Conservation (phyloP, 2,329 filamentous ascomycete genomes). For the Rutstroemia sp. region DNA sequence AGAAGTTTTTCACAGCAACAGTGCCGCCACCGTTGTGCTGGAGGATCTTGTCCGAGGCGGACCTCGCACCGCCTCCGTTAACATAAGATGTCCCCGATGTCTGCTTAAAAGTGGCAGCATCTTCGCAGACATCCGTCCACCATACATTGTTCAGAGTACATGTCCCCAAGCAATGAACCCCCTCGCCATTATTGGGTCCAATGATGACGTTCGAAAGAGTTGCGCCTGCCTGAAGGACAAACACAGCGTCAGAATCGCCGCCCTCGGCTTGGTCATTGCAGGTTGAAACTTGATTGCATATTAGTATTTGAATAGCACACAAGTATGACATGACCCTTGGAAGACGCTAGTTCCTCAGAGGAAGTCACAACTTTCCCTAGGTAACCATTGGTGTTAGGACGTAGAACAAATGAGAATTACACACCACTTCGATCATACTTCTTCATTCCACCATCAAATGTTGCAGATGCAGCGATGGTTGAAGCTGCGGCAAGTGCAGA, state of each 20-base stretch:
- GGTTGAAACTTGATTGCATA: background rate
- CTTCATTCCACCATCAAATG: conserved; percentile 7
- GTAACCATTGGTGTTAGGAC: no score
- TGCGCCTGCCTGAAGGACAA: conserved; percentile 43
- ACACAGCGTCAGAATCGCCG: conserved; percentile 18
- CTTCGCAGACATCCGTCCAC: conserved; percentile 28
- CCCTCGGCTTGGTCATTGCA: background rate
- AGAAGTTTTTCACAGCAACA: conserved; percentile 30
- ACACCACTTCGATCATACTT: background rate
- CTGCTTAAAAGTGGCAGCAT: conserved; percentile 33
- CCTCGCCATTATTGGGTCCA: conserved; percentile 42
- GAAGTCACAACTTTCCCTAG: no score
- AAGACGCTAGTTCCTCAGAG: no score
- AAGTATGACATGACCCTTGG: no score
- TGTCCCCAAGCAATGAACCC: conserved; percentile 42
- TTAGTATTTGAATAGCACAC: background rate
- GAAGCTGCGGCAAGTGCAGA: conserved; percentile 1
- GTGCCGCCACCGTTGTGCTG: conserved; percentile 37
- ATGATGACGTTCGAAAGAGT: conserved; percentile 47
- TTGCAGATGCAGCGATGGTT: conserved; percentile 5
- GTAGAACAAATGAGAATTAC: background rate
- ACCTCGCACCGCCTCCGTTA: conserved; percentile 36
- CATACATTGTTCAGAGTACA: conserved; percentile 41
- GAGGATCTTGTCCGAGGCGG: conserved; percentile 35
- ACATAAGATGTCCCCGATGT: conserved; percentile 34